Evolutionary conservation across 2,329 filamentous ascomycete genomes (phyloP), one percentile per base, ranked within the genome.

Genomic region (Chalara sp.): DNA sequence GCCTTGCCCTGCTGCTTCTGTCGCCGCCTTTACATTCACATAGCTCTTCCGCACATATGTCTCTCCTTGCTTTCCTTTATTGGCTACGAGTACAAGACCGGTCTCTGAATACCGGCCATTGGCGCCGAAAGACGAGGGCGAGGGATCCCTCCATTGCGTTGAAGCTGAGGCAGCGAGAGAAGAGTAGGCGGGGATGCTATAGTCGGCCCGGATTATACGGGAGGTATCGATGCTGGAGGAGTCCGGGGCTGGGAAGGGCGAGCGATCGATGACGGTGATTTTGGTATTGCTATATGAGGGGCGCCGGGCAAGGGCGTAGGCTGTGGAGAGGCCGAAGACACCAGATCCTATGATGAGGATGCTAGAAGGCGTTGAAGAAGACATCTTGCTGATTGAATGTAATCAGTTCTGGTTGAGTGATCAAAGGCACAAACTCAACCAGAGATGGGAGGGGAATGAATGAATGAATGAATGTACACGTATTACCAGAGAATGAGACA

Each of bases 161-260:
- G 88, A 86, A 1, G 90, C 89, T 35, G 80, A 73, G 13, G 80
- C 76, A 21, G 85, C 89, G 44, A 97, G 80, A 12, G 75, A 71
- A 5, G 89, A 80, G 68, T 97, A 97, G 28, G 83, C 79, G 0
- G 80, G 72, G 63, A 92, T 83, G 5, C 87, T 84, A 64, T 97
- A 97, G 74, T 97, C 92, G 47, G 80, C 71, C 51, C 83, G 76
- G 56, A 86, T 74, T 59, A 49, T 83, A 57, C 82, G 78, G 11
- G 80, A 84, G 4, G 74, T 75, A 68, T 86, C 82, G 61, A 84
- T 75, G 56, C 77, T 81, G 47, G 80, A 76, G 51, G 75, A 74
- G 60, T 86, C 80, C 42, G 73, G 69, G 6, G 79, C 73, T 2
- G 81, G 81, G 61, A 84, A 83, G 4, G 72, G 66, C 5, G 73